These are phyloP conservation scores for Schwanniomyces vanrijiae DNA, from an alignment of 805 yeast genomes.

Conservation along the genomic window DNA sequence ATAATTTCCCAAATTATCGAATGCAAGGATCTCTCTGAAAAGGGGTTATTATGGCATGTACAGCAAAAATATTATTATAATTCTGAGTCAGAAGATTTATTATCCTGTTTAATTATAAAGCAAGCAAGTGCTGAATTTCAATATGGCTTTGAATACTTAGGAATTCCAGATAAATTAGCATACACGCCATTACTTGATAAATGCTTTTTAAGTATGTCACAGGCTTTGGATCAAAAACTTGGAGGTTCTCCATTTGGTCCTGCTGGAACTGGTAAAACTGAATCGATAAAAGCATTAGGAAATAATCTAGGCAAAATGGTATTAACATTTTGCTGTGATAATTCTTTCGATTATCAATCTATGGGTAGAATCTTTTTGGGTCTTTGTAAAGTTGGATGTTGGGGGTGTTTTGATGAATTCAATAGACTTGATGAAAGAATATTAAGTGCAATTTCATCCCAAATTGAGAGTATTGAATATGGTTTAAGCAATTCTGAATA, in stretches of 20 bases:
- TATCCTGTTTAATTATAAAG: conserved; percentile 41
- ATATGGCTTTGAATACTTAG: conserved; percentile 85
- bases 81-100: conserved; percentile 16
- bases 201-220: conserved; percentile 67
- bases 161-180: conserved; percentile 70
- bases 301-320: conserved; percentile 78
- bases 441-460: conserved; percentile 82
- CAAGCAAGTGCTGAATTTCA: conserved; percentile 51
- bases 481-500: conserved; percentile 38
- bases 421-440: conserved; percentile 72
- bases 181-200: conserved; percentile 69
- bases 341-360: conserved; percentile 76
- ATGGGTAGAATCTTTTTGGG: conserved; percentile 79
- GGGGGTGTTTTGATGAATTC: conserved; percentile 97
- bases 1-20: conserved; percentile 24
- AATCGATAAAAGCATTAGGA: conserved; percentile 82
- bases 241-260: conserved; percentile 97
- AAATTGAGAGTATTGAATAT: conserved; percentile 67
- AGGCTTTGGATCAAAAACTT: conserved; percentile 65
- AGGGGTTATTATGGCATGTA: conserved; percentile 45
- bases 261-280: conserved; percentile 97
- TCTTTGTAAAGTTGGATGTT: conserved; percentile 77
- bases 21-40: conserved; percentile 6
- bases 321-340: conserved; percentile 88
- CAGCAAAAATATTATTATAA: conserved; percentile 52